These are phyloP conservation scores for Penicillium verrucosum DNA, from an alignment of 2,329 filamentous ascomycete species.

Conservation along the genomic window DNA sequence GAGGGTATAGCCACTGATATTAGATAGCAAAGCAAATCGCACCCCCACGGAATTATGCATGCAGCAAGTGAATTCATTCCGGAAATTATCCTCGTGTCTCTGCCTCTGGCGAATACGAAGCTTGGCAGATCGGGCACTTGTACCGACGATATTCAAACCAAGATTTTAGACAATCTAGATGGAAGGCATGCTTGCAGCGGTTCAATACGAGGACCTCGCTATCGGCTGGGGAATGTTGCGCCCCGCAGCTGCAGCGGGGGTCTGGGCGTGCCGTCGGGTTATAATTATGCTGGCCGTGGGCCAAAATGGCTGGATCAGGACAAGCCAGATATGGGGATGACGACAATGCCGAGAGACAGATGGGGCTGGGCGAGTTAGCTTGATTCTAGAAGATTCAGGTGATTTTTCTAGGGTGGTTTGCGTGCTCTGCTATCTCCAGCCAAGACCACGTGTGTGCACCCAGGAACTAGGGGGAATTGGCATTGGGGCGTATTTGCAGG, in stretches of 20 bases:
- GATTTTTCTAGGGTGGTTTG: background rate
- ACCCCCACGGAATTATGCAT: background rate
- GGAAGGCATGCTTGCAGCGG: constrained; percentile 31
- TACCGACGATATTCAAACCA: constrained; percentile 32
- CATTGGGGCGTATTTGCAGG: background rate
- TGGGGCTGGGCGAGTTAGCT: constrained; percentile 23
- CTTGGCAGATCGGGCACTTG: constrained; percentile 32
- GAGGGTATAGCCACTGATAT: background rate
- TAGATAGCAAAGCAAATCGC: background rate
- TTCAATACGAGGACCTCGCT: constrained; percentile 25
- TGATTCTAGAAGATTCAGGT: constrained; percentile 2
- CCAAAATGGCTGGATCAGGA: constrained; percentile 21
- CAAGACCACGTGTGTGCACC: background rate
- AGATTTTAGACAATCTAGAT: constrained; percentile 27
- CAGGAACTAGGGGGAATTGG: background rate
- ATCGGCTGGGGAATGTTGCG: background rate
- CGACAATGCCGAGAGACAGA: constrained; percentile 29
- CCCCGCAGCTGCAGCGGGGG: constrained; percentile 1
- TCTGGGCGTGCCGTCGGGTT: background rate
- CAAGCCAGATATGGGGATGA: constrained; percentile 19
- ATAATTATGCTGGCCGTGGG: constrained; percentile 7
- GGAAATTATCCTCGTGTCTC: constrained; percentile 6
- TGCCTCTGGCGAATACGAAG: constrained; percentile 22
- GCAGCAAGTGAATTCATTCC: background rate
- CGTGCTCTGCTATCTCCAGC: background rate